phyloP scores from a whole-genome alignment of 2,329 filamentous ascomycete genomes.

The Penicillium sp. region DNA sequence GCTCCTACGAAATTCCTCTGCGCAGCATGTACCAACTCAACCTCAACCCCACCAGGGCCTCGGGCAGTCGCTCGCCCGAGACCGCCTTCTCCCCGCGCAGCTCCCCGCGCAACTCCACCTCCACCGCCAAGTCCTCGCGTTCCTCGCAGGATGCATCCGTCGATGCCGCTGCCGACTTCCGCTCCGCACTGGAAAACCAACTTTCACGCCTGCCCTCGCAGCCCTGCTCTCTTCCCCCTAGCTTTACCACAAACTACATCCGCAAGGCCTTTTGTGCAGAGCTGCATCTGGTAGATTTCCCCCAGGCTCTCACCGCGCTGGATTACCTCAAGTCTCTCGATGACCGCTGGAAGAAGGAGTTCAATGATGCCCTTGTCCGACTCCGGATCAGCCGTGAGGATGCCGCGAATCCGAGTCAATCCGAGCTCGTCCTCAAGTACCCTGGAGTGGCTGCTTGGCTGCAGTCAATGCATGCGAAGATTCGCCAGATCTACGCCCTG shows the following conservation, averaged over 20 bases:
- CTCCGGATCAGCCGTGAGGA: slow-evolving; percentile 51
- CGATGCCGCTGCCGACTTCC: slow-evolving; percentile 42
- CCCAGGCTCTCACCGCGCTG: slow-evolving; percentile 60
- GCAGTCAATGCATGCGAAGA: slow-evolving; percentile 48
- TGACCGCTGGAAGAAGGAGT: slow-evolving; percentile 55
- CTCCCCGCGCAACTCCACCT: slow-evolving; percentile 31
- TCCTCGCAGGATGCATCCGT: slow-evolving; percentile 19
- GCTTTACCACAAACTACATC: slow-evolving; percentile 60
- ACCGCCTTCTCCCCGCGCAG: slow-evolving; percentile 38
- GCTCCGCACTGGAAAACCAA: slow-evolving; percentile 45
- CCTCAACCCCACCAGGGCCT: slow-evolving; percentile 48
- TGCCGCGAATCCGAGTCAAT: slow-evolving; percentile 41
- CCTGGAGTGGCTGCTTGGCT: slow-evolving; percentile 56
- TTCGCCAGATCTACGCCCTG: slow-evolving; percentile 49
- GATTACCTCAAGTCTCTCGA: slow-evolving; percentile 64
- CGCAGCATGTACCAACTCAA: slow-evolving; percentile 66
- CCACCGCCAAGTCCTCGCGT: slow-evolving; percentile 26
- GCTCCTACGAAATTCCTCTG: slow-evolving; percentile 61
- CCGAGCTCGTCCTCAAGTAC: slow-evolving; percentile 48
- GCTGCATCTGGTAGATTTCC: slow-evolving; percentile 58
- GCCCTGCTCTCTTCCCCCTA: slow-evolving; percentile 58
- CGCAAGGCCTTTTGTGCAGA: slow-evolving; percentile 55
- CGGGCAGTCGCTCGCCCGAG: slow-evolving; percentile 26
- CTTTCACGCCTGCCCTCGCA: slow-evolving; percentile 57
- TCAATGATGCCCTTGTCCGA: slow-evolving; percentile 51